Conservation (phyloP, 805 yeast genomes). For the Huiozyma sinensis region DNA sequence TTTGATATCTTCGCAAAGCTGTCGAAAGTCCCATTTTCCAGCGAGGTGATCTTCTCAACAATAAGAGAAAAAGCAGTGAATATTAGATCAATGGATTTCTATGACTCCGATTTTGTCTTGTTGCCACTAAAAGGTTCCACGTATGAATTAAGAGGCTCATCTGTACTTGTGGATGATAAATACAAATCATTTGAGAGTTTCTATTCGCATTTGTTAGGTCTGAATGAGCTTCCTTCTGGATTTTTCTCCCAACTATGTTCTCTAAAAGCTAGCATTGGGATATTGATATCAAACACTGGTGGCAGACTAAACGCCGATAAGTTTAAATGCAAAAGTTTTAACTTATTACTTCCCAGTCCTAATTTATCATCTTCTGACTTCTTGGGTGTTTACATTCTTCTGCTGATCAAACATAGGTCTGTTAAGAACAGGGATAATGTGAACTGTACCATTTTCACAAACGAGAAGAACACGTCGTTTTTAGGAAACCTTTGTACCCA, state of each 20-base stretch:
- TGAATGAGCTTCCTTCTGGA: slow-evolving; percentile 20
- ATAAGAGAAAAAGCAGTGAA: slow-evolving; percentile 21
- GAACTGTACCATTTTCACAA: slow-evolving; percentile 12
- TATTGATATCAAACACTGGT: slow-evolving; percentile 19
- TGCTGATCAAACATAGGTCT: slow-evolving; percentile 15
- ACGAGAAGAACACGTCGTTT: slow-evolving; percentile 12
- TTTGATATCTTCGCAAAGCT: slow-evolving; percentile 28
- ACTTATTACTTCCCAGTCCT: slow-evolving; percentile 18
- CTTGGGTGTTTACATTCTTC: slow-evolving; percentile 17
- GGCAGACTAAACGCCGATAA: slow-evolving; percentile 15
- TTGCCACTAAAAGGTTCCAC: slow-evolving; percentile 22
- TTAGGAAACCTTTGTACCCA: slow-evolving; percentile 8
- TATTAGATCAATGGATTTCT: slow-evolving; percentile 10
- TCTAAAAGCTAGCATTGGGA: slow-evolving; percentile 13
- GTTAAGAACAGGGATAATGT: slow-evolving; percentile 7
- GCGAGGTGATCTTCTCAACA: slow-evolving; percentile 38
- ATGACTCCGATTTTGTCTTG: slow-evolving; percentile 12
- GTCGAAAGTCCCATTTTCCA: slow-evolving; percentile 49
- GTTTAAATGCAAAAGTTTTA: slow-evolving; percentile 13
- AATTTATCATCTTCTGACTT: slow-evolving; percentile 21
- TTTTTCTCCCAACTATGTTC: slow-evolving; percentile 17
- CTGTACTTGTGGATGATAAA: slow-evolving; percentile 11
- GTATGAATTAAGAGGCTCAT: slow-evolving; percentile 11
- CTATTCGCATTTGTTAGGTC: slow-evolving; percentile 21
- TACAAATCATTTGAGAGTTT: slow-evolving; percentile 20